phyloP scores from a whole-genome alignment of 108 stramenopile genomes.

The Thalassiosira profunda region DNA sequence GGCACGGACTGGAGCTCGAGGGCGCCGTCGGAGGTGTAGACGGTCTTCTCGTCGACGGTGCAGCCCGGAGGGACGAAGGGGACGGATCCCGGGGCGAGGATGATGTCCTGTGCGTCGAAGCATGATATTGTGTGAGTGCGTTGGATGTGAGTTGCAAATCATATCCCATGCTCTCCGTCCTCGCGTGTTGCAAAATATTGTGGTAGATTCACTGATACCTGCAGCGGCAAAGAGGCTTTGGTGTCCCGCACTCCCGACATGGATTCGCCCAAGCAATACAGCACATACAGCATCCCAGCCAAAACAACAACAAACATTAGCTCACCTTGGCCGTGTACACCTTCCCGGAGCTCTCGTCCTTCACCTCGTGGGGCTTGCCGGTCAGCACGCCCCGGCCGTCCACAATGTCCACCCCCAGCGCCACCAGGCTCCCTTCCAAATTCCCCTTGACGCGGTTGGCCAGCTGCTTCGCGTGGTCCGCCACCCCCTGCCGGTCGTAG shows the following conservation, averaged over 20 bases:
- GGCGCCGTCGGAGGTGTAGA: constrained; percentile 97
- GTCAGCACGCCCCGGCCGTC: constrained; percentile 86
- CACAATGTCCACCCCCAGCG: constrained; percentile 91
- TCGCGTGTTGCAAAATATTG: too few species aligned
- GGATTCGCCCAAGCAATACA: too few species aligned
- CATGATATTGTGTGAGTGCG: neutral
- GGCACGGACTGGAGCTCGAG: constrained; percentile 92
- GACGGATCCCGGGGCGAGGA: constrained; percentile 97
- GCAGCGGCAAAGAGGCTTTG: too few species aligned
- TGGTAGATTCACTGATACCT: too few species aligned
- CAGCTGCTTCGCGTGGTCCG: constrained; percentile 95
- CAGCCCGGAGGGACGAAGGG: constrained; percentile 98
- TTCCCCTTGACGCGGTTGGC: constrained; percentile 95
- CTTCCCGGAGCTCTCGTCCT: constrained; percentile 86
- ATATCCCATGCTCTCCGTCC: too few species aligned
- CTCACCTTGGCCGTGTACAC: constrained; percentile 88
- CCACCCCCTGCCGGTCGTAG: constrained; percentile 92
- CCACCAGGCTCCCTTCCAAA: constrained; percentile 88
- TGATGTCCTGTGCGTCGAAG: constrained; percentile 86
- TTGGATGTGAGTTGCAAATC: too few species aligned
- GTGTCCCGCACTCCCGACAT: too few species aligned
- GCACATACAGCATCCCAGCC: too few species aligned
- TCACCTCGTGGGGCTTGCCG: constrained; percentile 88
- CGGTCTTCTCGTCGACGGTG: constrained; percentile 96
- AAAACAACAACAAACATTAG: neutral